phyloP scores from a whole-genome alignment of 2,329 filamentous ascomycete species.

The Stemphylium beticola region DNA sequence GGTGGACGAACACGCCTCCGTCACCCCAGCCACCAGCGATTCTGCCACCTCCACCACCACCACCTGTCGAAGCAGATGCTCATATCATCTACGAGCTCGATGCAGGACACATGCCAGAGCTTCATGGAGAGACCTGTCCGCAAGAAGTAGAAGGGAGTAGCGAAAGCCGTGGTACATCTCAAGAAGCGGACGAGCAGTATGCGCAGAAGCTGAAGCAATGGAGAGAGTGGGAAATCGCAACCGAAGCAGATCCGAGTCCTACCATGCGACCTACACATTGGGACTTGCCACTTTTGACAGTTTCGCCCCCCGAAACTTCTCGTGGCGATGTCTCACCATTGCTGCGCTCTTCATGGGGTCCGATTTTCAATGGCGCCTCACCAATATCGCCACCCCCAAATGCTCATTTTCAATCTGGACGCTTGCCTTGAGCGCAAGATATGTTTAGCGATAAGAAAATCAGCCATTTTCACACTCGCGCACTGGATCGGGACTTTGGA shows the following conservation, averaged over 20 bases:
- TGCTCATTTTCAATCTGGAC: conserved; percentile 10
- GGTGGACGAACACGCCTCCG: conserved; percentile 3
- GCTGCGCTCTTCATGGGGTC: conserved; percentile 10
- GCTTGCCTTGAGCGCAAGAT: neutral
- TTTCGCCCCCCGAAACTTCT: conserved; percentile 10
- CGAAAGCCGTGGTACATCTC: neutral
- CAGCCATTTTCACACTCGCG: neutral
- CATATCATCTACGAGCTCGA: conserved; percentile 31
- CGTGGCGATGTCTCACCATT: conserved; percentile 16
- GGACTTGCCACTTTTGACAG: conserved; percentile 6
- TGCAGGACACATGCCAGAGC: conserved; percentile 26
- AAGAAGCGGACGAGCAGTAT: conserved; percentile 18
- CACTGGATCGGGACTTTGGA: no score
- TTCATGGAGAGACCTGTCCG: conserved; percentile 21
- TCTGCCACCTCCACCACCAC: conserved; percentile 1
- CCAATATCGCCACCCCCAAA: conserved; percentile 15
- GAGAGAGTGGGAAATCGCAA: conserved; percentile 13
- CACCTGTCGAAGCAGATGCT: conserved; percentile 31
- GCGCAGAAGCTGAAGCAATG: conserved; percentile 14
- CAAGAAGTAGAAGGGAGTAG: conserved; percentile 23
- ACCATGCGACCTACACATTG: neutral
- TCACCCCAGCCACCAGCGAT: neutral
- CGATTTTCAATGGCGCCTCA: neutral
- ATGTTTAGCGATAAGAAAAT: neutral
- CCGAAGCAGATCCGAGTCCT: neutral